Conservation (phyloP, 805 yeast genomes). For the Kazachstania viticola region DNA sequence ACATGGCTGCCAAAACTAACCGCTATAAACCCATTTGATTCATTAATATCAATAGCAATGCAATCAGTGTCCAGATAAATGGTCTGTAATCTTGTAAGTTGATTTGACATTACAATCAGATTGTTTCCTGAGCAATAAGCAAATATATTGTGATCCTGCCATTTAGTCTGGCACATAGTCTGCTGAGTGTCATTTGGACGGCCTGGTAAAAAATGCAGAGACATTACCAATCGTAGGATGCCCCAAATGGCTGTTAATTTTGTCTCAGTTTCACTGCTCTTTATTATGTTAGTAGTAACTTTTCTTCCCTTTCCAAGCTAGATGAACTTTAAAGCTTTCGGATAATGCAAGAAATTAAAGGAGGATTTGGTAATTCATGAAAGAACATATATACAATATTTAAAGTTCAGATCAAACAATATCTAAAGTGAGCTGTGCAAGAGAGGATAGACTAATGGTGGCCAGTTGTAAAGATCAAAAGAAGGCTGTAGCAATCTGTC, state of each 20-base stretch:
- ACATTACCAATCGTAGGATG: conserved; percentile 36
- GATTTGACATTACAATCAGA: conserved; percentile 50
- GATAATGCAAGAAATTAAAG: too few relatives aligned
- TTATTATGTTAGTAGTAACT: not conserved
- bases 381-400: too few relatives aligned
- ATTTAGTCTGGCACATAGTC: conserved; percentile 45
- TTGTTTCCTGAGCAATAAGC: conserved; percentile 85
- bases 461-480: conserved; percentile 90
- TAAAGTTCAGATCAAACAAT: too few relatives aligned
- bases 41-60: conserved; percentile 50
- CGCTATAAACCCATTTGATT: conserved; percentile 49
- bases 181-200: conserved; percentile 54
- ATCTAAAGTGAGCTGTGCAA: too few relatives aligned
- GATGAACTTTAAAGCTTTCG: not conserved
- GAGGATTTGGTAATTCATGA: too few relatives aligned
- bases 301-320: not conserved
- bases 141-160: conserved; percentile 55
- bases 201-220: conserved; percentile 71
- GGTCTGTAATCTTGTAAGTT: conserved; percentile 56
- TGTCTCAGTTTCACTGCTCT: not conserved
- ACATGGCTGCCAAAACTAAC: conserved; percentile 37
- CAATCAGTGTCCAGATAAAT: conserved; percentile 61
- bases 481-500: conserved; percentile 88
- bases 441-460: too few relatives aligned
- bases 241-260: too few relatives aligned